Conservation (phyloP, 176 grass and related monocot genomes). For the Areca catechu region DNA sequence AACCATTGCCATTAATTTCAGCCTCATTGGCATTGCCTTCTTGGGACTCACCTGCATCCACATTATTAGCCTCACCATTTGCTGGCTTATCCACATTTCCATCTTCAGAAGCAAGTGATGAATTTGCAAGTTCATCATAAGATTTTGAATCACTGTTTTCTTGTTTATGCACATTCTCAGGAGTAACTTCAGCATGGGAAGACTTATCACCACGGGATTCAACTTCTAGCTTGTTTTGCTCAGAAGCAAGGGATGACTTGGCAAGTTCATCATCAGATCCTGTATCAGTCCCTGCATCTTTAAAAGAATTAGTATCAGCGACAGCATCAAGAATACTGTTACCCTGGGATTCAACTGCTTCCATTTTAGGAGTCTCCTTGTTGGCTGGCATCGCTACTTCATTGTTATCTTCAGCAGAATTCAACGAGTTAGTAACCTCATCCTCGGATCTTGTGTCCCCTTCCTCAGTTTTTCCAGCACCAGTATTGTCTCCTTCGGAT, state of each 20-base stretch:
- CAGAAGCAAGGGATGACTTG: slow-evolving; percentile 17
- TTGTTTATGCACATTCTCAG: slow-evolving; percentile 9
- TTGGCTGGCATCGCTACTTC: slow-evolving; percentile 5
- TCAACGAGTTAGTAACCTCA: slow-evolving; percentile 24
- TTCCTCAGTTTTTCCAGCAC: slow-evolving; percentile 23
- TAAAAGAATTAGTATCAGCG: slow-evolving; percentile 7
- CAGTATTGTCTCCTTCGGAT: slow-evolving; percentile 21
- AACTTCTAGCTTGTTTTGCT: slow-evolving; percentile 14
- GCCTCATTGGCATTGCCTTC: neutral
- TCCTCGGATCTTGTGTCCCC: slow-evolving; percentile 21
- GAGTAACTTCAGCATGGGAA: too few relatives aligned
- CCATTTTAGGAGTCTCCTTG: slow-evolving; percentile 9
- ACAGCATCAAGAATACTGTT: slow-evolving; percentile 12
- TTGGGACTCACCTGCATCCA: slow-evolving; percentile 16
- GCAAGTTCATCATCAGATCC: neutral
- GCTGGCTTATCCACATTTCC: slow-evolving; percentile 13
- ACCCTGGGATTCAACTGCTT: slow-evolving; percentile 4
- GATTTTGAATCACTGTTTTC: neutral
- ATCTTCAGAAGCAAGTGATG: slow-evolving; percentile 17
- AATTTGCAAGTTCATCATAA: neutral
- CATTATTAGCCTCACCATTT: slow-evolving; percentile 14
- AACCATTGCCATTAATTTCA: slow-evolving; percentile 18
- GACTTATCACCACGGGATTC: too few relatives aligned
- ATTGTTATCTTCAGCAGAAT: slow-evolving; percentile 15
- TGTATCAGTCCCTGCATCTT: slow-evolving; percentile 11